phyloP scores from a whole-genome alignment of 2,329 filamentous ascomycete species.

The Diaporthe citriasiana region DNA sequence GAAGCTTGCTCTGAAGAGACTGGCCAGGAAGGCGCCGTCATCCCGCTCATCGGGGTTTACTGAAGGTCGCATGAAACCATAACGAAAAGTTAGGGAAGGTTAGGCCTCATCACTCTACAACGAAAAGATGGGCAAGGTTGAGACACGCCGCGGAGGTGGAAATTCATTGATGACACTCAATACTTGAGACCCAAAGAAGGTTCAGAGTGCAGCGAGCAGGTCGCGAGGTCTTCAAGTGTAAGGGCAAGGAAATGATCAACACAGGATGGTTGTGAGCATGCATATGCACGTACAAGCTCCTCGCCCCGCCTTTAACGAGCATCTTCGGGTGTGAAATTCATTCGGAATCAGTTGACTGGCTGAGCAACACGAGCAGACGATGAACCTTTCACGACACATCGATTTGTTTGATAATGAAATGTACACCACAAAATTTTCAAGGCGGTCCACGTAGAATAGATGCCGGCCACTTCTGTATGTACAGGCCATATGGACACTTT shows the following conservation, averaged over 20 bases:
- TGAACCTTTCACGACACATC: background rate
- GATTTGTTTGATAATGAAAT: background rate
- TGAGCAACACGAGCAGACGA: background rate
- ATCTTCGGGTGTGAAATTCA: background rate
- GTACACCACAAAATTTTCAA: background rate
- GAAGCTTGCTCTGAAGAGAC: slow-evolving; percentile 97
- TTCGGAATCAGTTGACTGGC: too few relatives aligned
- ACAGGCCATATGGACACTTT: too few relatives aligned
- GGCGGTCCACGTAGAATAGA: background rate
- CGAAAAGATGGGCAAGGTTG: slow-evolving; percentile 22
- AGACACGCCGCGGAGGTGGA: background rate
- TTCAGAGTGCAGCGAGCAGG: too few relatives aligned
- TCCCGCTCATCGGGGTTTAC: slow-evolving; percentile 74
- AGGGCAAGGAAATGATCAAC: background rate
- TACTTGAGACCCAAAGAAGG: background rate
- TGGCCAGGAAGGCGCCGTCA: slow-evolving; percentile 98
- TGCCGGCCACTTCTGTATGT: fast-evolving
- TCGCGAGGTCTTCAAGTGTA: background rate
- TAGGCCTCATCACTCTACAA: slow-evolving; percentile 37
- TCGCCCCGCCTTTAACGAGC: too few relatives aligned
- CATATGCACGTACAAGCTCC: background rate
- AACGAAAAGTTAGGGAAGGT: background rate
- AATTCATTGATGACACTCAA: background rate
- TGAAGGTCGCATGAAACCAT: background rate
- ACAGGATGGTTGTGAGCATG: background rate